Evolutionary conservation across 2,329 filamentous ascomycete species (phyloP).

Genomic region (Fusarium tupiense): DNA sequence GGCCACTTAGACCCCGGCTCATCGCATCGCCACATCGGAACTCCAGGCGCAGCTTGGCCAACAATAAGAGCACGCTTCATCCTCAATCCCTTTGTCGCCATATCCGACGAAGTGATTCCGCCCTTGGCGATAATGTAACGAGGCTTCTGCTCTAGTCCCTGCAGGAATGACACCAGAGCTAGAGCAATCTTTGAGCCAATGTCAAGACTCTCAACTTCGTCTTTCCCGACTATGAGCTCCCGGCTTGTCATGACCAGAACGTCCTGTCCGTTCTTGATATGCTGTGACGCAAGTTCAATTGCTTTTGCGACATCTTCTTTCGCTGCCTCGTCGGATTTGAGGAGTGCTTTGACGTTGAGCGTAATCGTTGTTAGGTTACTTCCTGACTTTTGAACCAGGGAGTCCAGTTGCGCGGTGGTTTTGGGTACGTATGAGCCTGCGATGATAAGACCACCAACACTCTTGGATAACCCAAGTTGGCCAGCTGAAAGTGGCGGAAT

Average conservation of each 20-base stretch:
- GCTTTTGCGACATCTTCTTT: slow-evolving; percentile 46
- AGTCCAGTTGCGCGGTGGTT: slow-evolving; percentile 64
- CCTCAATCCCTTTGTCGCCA: slow-evolving; percentile 64
- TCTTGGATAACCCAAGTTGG: slow-evolving; percentile 51
- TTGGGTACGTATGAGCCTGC: slow-evolving; percentile 69
- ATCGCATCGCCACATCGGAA: slow-evolving; percentile 68
- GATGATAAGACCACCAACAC: slow-evolving; percentile 61
- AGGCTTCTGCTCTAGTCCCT: slow-evolving; percentile 57
- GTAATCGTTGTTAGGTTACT: slow-evolving; percentile 56
- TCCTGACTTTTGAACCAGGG: slow-evolving; percentile 51
- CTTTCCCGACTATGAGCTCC: slow-evolving; percentile 55
- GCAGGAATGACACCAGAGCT: slow-evolving; percentile 61
- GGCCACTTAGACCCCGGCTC: slow-evolving; percentile 60
- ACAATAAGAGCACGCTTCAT: slow-evolving; percentile 64
- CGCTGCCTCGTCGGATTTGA: slow-evolving; percentile 49
- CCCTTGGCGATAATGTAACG: slow-evolving; percentile 69
- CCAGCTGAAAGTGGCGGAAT: slow-evolving; percentile 60
- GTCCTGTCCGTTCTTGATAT: slow-evolving; percentile 58
- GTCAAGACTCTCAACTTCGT: slow-evolving; percentile 61
- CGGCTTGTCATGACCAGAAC: slow-evolving; percentile 69
- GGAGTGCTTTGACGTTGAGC: slow-evolving; percentile 59
- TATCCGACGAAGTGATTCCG: slow-evolving; percentile 68
- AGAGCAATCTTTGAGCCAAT: slow-evolving; percentile 63
- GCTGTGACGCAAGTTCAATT: slow-evolving; percentile 48
- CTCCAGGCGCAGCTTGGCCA: slow-evolving; percentile 66